Base-by-base conservation (phyloP, 2,329 filamentous ascomycete genomes). In the Microsporum audouinii region DNA sequence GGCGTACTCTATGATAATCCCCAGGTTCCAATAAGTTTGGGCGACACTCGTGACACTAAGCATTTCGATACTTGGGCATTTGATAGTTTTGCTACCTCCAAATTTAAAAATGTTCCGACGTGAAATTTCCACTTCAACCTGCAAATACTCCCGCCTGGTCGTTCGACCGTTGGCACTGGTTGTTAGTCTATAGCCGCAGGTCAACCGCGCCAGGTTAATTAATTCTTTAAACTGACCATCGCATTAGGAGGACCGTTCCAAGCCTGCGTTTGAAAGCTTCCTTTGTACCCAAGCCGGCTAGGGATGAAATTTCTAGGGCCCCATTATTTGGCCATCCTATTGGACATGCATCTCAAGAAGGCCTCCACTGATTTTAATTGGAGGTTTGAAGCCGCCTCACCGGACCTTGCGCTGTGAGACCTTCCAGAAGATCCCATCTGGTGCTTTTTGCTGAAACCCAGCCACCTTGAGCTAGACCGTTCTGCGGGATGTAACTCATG, bases 401-500 rank as follows among this genome's bases (percentile, higher is more conserved):
- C 57, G 29, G 57, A 43, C 39, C 57, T 49, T 31, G 43, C 39
- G 39, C 33, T 43, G 57, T 49, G 43, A 59, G 57, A 59, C 39
- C 60, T 63, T 63, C 62, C 62, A 63, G 62, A 63, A 63, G 60
- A 55, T 49, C 59, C 57, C 61, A 27, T n/a, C 60, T 39, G 34
- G 55, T 41, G 55, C 36, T 17, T 29, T 55, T 45, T 27, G 36
- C 33, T 55, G 29, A 34, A 60, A 38, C 53, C 53, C 60, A 61
- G 59, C 60, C 57, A 61, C 58, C 38, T 47, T 39, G 57, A 51
- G 62, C 60, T 56, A 36, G 59, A 39, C 43, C 41, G 53, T 63
- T 60, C 57, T 63, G 49, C 60, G 61, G 55, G 49, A 63, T 63
- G 62, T 62, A 62, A 60, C 60, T 63, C 56, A 59, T 63, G 62